These are phyloP conservation scores for Euphorbia pulcherrima DNA, from an alignment of 345 rosid species.

Conservation along the genomic window DNA sequence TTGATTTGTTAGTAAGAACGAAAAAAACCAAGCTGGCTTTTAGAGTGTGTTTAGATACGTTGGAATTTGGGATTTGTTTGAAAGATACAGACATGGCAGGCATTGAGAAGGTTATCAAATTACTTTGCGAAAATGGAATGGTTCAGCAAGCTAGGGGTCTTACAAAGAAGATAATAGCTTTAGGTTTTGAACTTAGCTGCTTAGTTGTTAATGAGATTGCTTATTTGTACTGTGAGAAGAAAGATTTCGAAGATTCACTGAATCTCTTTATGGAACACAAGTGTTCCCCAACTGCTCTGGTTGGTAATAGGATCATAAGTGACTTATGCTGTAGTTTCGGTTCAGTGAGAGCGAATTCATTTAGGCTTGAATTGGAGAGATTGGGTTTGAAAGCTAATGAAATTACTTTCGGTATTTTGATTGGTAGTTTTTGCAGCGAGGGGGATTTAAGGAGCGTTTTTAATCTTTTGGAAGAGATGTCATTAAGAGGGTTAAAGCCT, in stretches of 20 bases:
- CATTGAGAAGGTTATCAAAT: conserved; percentile 41
- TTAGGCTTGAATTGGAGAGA: conserved; percentile 49
- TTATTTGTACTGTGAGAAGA: conserved; percentile 59
- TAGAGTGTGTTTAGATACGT: conserved; percentile 53
- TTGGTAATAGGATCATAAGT: conserved; percentile 58
- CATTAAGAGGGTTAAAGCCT: conserved; percentile 53
- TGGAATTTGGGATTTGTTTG: conserved; percentile 28
- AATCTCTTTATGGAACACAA: conserved; percentile 47
- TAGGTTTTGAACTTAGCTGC: conserved; percentile 41
- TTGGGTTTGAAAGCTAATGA: conserved; percentile 57
- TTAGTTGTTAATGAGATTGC: conserved; percentile 44
- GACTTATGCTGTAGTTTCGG: conserved; percentile 49
- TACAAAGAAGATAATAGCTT: conserved; percentile 44
- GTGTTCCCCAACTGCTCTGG: conserved; percentile 36
- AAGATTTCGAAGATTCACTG: conserved; percentile 66
- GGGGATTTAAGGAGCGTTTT: conserved; percentile 49
- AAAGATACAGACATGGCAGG: conserved; percentile 24
- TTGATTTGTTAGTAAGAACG: conserved; percentile 46
- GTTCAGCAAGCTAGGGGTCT: conserved; percentile 64
- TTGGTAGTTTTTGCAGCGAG: conserved; percentile 64
- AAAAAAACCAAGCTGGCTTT: conserved; percentile 43
- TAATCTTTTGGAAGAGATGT: conserved; percentile 45
- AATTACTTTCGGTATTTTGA: conserved; percentile 60
- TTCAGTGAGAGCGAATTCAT: conserved; percentile 47
- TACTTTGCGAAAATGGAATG: conserved; percentile 57